These are phyloP conservation scores for Colletotrichum sp. DNA, from an alignment of 2,329 filamentous ascomycete species.

Conservation along the genomic window DNA sequence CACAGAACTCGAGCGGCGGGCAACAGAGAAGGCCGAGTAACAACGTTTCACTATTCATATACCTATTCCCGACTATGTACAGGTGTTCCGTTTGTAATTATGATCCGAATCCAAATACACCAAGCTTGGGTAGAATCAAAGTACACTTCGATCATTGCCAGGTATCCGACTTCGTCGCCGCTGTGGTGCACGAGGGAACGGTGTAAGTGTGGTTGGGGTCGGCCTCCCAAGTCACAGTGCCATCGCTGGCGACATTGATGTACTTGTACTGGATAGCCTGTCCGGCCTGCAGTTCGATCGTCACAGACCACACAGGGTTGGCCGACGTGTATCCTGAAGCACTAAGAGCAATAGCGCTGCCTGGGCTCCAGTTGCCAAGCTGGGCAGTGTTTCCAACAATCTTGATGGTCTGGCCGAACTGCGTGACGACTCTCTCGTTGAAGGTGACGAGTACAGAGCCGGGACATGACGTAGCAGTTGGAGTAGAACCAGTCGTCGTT, in stretches of 20 bases:
- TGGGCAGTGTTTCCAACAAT: conserved; percentile 62
- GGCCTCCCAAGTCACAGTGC: conserved; percentile 66
- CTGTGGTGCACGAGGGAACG: conserved; percentile 34
- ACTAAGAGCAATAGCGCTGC: conserved; percentile 58
- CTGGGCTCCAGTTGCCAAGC: conserved; percentile 67
- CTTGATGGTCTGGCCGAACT: conserved; percentile 67
- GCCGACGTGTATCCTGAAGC: conserved; percentile 61
- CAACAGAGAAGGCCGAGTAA: neutral
- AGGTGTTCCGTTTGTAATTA: neutral
- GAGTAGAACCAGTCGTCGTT: conserved; percentile 26
- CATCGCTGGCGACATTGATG: conserved; percentile 60
- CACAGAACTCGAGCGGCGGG: conserved; percentile 38
- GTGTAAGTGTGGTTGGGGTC: conserved; percentile 56
- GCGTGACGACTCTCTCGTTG: conserved; percentile 60
- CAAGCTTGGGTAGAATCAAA: neutral
- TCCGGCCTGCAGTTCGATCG: conserved; percentile 60
- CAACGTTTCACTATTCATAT: neutral
- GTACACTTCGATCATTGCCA: conserved; percentile 30
- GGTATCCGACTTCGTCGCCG: conserved; percentile 30
- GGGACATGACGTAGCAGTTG: conserved; percentile 31
- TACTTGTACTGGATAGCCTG: conserved; percentile 70
- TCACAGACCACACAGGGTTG: conserved; percentile 66
- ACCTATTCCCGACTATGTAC: neutral
- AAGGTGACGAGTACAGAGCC: conserved; percentile 66
- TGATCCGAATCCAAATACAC: neutral